Conservation (phyloP, 805 yeast species). For the Metschnikowia matae region DNA sequence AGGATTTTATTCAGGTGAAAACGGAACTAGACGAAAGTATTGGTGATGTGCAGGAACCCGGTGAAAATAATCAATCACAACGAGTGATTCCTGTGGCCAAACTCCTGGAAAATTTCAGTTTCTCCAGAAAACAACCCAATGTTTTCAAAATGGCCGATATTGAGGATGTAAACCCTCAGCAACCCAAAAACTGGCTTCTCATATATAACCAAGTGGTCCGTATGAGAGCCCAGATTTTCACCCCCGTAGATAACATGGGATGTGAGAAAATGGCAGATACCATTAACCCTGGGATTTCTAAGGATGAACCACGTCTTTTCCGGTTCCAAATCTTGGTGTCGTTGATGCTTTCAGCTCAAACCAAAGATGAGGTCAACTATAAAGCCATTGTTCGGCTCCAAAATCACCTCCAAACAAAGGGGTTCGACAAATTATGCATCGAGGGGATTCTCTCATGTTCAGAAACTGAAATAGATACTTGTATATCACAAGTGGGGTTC, state of each 20-base stretch:
- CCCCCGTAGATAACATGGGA: slow-evolving; percentile 90
- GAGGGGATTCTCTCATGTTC: slow-evolving; percentile 48
- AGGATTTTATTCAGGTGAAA: neutral
- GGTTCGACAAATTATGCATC: slow-evolving; percentile 50
- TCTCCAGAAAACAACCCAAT: slow-evolving; percentile 8
- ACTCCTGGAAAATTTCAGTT: slow-evolving; percentile 4
- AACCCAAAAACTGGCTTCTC: slow-evolving; percentile 42
- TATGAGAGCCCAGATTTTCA: slow-evolving; percentile 61
- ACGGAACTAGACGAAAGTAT: no score
- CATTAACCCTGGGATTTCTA: slow-evolving; percentile 33
- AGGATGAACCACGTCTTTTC: slow-evolving; percentile 34
- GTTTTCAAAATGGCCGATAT: slow-evolving; percentile 9
- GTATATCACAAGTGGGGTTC: slow-evolving; percentile 82
- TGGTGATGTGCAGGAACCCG: neutral
- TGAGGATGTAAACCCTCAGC: slow-evolving; percentile 6
- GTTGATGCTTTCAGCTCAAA: slow-evolving; percentile 85
- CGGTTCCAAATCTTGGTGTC: slow-evolving; percentile 76
- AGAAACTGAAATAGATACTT: slow-evolving; percentile 55
- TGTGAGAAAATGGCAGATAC: slow-evolving; percentile 59
- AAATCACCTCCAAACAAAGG: slow-evolving; percentile 34
- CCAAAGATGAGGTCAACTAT: slow-evolving; percentile 83
- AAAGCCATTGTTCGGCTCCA: slow-evolving; percentile 66
- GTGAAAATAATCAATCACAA: neutral
- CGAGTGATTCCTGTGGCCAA: neutral
- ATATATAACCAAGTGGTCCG: slow-evolving; percentile 57